These are phyloP conservation scores for Quercus variabilis DNA, from an alignment of 306 rosid species.

Conservation along the genomic window DNA sequence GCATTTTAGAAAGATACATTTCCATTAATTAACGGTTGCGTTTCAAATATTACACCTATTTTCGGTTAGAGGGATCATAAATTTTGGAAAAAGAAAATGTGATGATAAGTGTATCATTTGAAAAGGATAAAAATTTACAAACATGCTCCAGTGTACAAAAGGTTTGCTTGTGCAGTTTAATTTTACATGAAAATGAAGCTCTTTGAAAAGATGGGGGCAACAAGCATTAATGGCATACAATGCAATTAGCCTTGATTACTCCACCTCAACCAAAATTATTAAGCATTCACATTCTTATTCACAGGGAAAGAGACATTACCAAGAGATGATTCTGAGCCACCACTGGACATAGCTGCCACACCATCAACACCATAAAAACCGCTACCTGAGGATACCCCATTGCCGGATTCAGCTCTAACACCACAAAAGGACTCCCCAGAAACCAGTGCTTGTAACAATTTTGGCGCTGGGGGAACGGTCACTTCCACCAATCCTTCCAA, in stretches of 20 bases:
- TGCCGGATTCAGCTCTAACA: slow-evolving; percentile 44
- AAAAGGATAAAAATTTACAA: too few relatives aligned
- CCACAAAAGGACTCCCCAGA: slow-evolving; percentile 71
- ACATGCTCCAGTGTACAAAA: background rate
- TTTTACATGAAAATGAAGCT: background rate
- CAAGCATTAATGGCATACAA: slow-evolving; percentile 9
- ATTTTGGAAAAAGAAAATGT: background rate
- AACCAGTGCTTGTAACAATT: slow-evolving; percentile 75
- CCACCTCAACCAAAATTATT: slow-evolving; percentile 19
- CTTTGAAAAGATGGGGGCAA: background rate
- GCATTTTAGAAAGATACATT: too few relatives aligned
- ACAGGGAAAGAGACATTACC: slow-evolving; percentile 42
- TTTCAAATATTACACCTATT: too few relatives aligned
- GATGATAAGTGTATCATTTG: background rate
- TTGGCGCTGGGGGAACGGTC: slow-evolving; percentile 65
- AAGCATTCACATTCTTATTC: slow-evolving; percentile 33
- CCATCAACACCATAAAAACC: slow-evolving; percentile 38
- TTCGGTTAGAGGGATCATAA: too few relatives aligned
- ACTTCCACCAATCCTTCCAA: slow-evolving; percentile 70
- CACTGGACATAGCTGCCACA: slow-evolving; percentile 34
- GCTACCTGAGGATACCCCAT: slow-evolving; percentile 20
- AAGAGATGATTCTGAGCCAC: slow-evolving; percentile 47
- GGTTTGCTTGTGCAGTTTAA: background rate
- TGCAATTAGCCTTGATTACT: slow-evolving; percentile 22
- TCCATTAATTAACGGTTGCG: too few relatives aligned